Base-by-base conservation (phyloP, 768 basidiomycete genomes). In the Tephrocybe sp. region DNA sequence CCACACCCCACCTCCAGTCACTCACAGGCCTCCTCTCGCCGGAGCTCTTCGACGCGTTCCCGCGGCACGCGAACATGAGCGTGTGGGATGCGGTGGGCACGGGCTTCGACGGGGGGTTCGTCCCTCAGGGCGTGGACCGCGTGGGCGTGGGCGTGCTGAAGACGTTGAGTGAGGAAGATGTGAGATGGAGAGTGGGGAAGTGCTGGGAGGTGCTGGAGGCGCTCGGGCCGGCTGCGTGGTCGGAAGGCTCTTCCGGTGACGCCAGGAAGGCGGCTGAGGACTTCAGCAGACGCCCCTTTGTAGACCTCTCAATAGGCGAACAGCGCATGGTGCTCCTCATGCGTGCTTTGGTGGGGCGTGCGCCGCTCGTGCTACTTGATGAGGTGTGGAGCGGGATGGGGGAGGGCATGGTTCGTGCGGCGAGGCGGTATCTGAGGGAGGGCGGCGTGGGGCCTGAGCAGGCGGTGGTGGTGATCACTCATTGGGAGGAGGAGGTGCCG, bases 361-460 rank as follows among this genome's bases (percentile, higher is more conserved):
- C 90, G 3, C 79, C 78, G 48, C 64, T 99, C 28, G 74, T 98
- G 6, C 73, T 98, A 9, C 70, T 98, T 34, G 96, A 99, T 62
- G 96, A 99, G 65, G 90, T 86, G 8, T 94, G 91, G 82, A 85
- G 89, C 20, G 95, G 94, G 21, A 95, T 98, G 91, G 90, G 90
- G 56, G 85, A 82, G 38, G 69, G 66, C 4, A 90, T 92, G 83
- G 82, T 95, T 25, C 66, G 66, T 15, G 79, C 79, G 32, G 89
- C 84, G 36, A 73, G 80, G 56, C 58, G 57, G 36, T 90, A 91
- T 61, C 63, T 99, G 38, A 73, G 85, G 17, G 75, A 61, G 20
- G 67, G 60, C 1, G 83, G 79, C 0, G 62, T 86, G 20, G 71
- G 70, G 18, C 58, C 67, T 10, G 70, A 78, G 37, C 93, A 97